These are phyloP conservation scores for Medicago arabica DNA, from an alignment of 306 rosid genomes.

Conservation along the genomic window DNA sequence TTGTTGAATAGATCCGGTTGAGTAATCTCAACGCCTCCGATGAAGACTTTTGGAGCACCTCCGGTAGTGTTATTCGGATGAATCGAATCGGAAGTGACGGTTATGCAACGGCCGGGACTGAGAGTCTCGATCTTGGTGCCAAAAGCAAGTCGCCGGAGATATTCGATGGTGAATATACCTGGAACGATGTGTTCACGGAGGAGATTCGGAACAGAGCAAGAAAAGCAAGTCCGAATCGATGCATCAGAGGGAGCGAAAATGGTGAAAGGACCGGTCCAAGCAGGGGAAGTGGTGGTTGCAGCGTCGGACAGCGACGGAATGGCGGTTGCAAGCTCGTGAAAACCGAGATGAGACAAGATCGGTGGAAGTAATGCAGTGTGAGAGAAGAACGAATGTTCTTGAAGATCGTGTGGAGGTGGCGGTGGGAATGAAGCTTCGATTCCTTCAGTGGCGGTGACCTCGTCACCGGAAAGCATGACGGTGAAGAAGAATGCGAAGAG, in stretches of 20 bases:
- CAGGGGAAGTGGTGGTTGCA: conserved; percentile 25
- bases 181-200: conserved; percentile 75
- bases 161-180: conserved; percentile 66
- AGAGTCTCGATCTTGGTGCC: conserved; percentile 73
- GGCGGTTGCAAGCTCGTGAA: conserved; percentile 64
- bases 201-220: conserved; percentile 66
- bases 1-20: conserved; percentile 71
- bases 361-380: conserved; percentile 64
- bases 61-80: conserved; percentile 30
- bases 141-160: conserved; percentile 63
- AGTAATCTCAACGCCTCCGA: conserved; percentile 72
- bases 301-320: conserved; percentile 63
- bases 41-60: conserved; percentile 50
- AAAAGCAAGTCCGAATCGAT: conserved; percentile 59
- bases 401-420: conserved; percentile 54
- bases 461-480: conserved; percentile 33
- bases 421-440: conserved; percentile 47
- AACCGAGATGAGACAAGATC: conserved; percentile 73
- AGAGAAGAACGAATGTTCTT: conserved; percentile 61
- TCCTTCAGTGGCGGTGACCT: conserved; percentile 45
- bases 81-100: conserved; percentile 56
- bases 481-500: conserved; percentile 29
- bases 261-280: conserved; percentile 74
- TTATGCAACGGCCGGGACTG: conserved; percentile 77
- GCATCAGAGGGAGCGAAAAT: conserved; percentile 73